Evolutionary conservation across 1,139 yeast genomes (phyloP), one percentile per base, ranked within the genome.

Genomic region (Pichia sp.): DNA sequence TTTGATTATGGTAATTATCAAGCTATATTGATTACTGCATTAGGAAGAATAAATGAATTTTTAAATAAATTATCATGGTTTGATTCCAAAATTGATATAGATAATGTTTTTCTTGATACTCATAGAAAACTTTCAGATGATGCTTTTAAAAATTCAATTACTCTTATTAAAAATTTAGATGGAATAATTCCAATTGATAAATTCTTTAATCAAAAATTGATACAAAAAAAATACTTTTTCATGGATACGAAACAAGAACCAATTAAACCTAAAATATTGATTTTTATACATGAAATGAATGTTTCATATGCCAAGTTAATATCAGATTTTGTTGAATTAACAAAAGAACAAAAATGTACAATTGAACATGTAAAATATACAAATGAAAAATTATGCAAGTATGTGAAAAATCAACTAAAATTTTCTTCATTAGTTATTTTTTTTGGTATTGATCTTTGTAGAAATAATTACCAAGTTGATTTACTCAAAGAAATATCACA

Each of bases 391-490:
- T 63, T 78, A 29, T 74, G 80, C 11, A 63, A 69, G 11, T 58
- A 74, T 35, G 83, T 78, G 50, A 83, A 78, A 50, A 60, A 68
- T 21, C 62, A 77, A 40, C 72, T 78, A 28, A 78, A 74, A 43
- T 65, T 69, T 35, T 67, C 80, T 10, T 72, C 74, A 42, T 72
- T 75, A 3, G 78, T 77, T 9, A 72, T 78, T 32, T 70, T 78
- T 6, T 62, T 78, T 32, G 76, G 82, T 6, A 72, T 81, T 4
- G 83, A 78, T 53, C 80, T 82, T 9, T 63, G 74, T 28, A 62
- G 81, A 48, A 76, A 78, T 56, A 73, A 76, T 75, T 77, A 76
- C 54, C 84, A 78, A 56, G 72, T 76, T n/a, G 80, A 80, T 3
- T 70, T 78, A 32, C 77, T 79, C 31, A 78, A 78, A 51, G 76